Conservation (phyloP, 257 asterid species). For the Capsicum baccatum region DNA sequence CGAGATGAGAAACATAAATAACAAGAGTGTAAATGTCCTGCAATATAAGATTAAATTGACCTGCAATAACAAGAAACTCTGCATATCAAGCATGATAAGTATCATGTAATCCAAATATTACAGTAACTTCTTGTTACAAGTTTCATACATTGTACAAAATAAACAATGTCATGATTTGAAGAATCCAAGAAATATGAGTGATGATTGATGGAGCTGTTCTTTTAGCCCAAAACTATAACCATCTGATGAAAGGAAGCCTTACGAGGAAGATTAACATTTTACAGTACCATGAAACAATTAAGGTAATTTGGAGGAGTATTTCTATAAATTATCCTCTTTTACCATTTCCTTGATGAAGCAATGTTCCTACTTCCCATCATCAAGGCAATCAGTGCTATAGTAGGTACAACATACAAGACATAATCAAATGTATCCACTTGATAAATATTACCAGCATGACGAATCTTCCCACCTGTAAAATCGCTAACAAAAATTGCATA, state of each 20-base stretch:
- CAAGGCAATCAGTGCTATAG: slow-evolving; percentile 5
- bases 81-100: too few relatives aligned
- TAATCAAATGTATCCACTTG: neutral
- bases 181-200: neutral
- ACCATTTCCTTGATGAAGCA: neutral
- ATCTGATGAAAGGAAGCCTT: neutral
- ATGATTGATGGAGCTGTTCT: neutral
- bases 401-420: slow-evolving; percentile 14
- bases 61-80: too few relatives aligned
- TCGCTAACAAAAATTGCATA: neutral
- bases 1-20: neutral
- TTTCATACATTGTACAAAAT: too few relatives aligned
- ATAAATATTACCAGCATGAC: neutral
- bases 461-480: neutral
- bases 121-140: too few relatives aligned
- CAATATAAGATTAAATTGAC: too few relatives aligned
- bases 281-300: neutral
- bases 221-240: neutral
- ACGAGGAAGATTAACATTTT: neutral
- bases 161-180: too few relatives aligned
- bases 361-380: neutral
- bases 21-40: too few relatives aligned
- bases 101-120: too few relatives aligned
- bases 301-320: neutral
- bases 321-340: neutral